Percentiles rank a stretch among this genome's conserved stretches.
Evolutionary conservation across 169 alveolate genomes (phyloP).

Genomic region (Babesia ovata): DNA sequence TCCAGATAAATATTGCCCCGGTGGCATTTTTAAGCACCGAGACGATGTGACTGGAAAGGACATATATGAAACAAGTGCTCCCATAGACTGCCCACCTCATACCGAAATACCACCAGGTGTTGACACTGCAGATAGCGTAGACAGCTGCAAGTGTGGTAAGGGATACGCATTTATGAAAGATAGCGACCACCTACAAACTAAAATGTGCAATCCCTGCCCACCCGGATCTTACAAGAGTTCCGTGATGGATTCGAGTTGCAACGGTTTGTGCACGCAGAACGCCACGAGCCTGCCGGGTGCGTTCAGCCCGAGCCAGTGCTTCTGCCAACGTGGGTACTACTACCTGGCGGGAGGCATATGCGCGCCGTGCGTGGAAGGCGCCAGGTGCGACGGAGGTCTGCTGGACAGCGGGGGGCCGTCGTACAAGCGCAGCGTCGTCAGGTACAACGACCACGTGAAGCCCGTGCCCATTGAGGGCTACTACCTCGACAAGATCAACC

Average conservation of each 20-base stretch:
- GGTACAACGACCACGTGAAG: conserved; percentile 72
- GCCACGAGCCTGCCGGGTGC: conserved; percentile 81
- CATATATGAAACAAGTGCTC: conserved; percentile 61
- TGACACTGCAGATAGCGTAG: conserved; percentile 76
- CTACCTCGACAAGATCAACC: conserved; percentile 74
- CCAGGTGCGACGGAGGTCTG: conserved; percentile 82
- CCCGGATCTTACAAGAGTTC: conserved; percentile 82
- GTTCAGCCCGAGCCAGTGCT: conserved; percentile 78
- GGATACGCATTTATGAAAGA: conserved; percentile 72
- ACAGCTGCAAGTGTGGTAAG: conserved; percentile 81
- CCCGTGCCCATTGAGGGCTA: conserved; percentile 81
- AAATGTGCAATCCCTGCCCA: conserved; percentile 76
- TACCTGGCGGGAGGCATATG: conserved; percentile 77
- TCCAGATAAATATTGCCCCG: conserved; percentile 76
- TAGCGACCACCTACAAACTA: conserved; percentile 33
- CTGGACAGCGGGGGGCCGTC: conserved; percentile 32
- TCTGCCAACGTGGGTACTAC: conserved; percentile 79
- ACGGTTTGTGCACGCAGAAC: conserved; percentile 79
- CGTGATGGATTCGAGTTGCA: conserved; percentile 79
- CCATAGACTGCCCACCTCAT: conserved; percentile 74
- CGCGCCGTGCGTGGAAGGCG: conserved; percentile 81
- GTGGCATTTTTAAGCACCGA: conserved; percentile 44
- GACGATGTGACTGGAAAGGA: conserved; percentile 19
- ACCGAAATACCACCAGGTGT: conserved; percentile 83
- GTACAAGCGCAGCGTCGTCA: conserved; percentile 1